phyloP scores from a whole-genome alignment of 495 filamentous ascomycete genomes.

The Tetracladium setigerum region DNA sequence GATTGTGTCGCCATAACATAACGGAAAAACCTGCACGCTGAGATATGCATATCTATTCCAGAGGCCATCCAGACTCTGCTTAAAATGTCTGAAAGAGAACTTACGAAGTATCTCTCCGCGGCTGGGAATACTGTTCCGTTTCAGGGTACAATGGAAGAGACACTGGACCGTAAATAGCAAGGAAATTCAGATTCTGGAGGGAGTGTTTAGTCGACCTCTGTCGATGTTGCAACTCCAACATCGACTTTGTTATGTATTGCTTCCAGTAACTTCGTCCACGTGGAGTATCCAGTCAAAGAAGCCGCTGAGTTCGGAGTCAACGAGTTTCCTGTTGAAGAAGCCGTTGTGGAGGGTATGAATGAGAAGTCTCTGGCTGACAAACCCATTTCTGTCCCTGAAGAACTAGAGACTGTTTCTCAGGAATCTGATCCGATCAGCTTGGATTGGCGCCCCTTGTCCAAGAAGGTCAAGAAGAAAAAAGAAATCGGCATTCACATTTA shows the following conservation, averaged over 20 bases:
- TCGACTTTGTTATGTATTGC: conserved; percentile 3
- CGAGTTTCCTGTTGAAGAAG: conserved; percentile 1
- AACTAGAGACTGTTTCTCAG: background rate
- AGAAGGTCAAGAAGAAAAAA: conserved; percentile 1
- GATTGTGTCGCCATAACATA: background rate
- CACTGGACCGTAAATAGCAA: background rate
- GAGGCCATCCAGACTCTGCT: background rate
- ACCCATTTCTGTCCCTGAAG: background rate
- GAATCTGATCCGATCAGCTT: conserved; percentile 1
- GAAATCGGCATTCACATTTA: conserved; percentile 1
- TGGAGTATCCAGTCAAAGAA: background rate
- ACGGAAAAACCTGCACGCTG: conserved; percentile 1
- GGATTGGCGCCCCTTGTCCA: background rate
- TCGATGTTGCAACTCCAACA: conserved; percentile 1
- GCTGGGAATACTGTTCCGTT: conserved; percentile 2
- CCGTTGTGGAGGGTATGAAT: background rate
- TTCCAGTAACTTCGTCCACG: background rate
- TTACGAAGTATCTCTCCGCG: conserved; percentile 1
- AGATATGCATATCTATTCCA: background rate
- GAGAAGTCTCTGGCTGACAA: background rate
- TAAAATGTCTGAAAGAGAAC: conserved; percentile 1
- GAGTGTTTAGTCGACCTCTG: background rate
- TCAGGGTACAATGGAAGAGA: conserved; percentile 1
- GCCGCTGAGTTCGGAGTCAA: background rate
- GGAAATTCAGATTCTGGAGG: background rate